phyloP scores from a whole-genome alignment of 2,329 filamentous ascomycete species.

The Ceratocystis lukuohia region DNA sequence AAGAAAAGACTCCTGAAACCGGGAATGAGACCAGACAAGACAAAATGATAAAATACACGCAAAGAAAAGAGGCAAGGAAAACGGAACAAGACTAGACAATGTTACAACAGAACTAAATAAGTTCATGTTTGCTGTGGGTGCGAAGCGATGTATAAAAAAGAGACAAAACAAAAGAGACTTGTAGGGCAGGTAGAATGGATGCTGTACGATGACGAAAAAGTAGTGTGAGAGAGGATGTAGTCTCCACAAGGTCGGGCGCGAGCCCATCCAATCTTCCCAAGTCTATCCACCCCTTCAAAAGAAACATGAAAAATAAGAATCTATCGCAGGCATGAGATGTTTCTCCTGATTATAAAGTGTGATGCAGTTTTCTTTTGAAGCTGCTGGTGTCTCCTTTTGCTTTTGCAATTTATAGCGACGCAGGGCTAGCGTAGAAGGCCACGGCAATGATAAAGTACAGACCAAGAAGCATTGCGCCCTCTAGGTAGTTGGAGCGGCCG shows the following conservation, averaged over 20 bases:
- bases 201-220: no score
- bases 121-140: no score
- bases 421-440: conserved; percentile 44
- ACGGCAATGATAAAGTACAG: conserved; percentile 48
- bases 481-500: conserved; percentile 72
- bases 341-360: no score
- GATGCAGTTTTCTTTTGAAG: not conserved
- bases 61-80: no score
- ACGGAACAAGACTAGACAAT: no score
- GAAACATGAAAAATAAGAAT: not conserved
- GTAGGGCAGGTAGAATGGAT: not conserved
- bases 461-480: conserved; percentile 53
- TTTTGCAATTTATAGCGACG: conserved; percentile 20
- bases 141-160: not conserved
- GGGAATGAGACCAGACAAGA: no score
- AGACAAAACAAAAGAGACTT: not conserved
- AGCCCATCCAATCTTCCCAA: no score
- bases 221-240: no score
- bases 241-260: no score
- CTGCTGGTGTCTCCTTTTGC: not conserved
- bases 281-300: not conserved
- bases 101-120: no score
- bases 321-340: not conserved
- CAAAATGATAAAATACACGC: no score
- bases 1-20: not conserved